Evolutionary conservation across 345 rosid genomes (phyloP), one percentile per base, ranked within the genome.

Genomic region (Anastatica hierochuntica): DNA sequence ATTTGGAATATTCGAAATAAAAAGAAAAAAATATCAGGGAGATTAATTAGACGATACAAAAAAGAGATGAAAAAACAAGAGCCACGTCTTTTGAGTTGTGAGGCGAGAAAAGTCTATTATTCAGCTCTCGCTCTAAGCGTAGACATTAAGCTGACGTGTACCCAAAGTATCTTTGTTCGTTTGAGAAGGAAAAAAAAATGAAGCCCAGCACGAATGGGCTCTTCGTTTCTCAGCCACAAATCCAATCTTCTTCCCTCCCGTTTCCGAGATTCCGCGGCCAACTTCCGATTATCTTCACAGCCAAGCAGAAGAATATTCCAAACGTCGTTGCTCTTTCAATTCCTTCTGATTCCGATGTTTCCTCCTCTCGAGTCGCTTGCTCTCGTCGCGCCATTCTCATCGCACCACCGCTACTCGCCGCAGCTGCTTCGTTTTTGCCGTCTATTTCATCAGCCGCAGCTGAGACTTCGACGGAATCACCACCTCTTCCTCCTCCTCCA

Each of bases 381-480:
- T 62, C 64, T 14, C 73, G 73, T 46, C 73, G 69, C 35, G 51
- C 60, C 2, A 18, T 62, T 62, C 73, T 69, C 39, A 41, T 62
- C 34, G n/a, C 60, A 12, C 73, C 73, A 11, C 73, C 60, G 3
- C 53, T 57, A 2, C 59, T 56, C 43, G 12, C 54, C 23, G 43
- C 49, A 2, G 73, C 67, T 29, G 63, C 59, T 23, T 54, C 73
- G 10, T 39, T 64, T 10, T 39, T 56, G 2, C 65, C 54, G 10
- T 8, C 52, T 18, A 3, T 60, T 11, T 57, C 69, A 19, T 24
- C 24, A 34, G 68, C 67, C 7, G 43, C 52, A 17, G 10, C 52
- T 0, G 51, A 14, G 11, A 24, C 37, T 27, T 14, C 27, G 0
- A 13, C 57, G 1, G 55, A 44, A 51, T 23, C 60, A 21, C 6